These are phyloP conservation scores for Hypsizygus ulmarius DNA, from an alignment of 1,284 basidiomycete genomes.

Conservation along the genomic window DNA sequence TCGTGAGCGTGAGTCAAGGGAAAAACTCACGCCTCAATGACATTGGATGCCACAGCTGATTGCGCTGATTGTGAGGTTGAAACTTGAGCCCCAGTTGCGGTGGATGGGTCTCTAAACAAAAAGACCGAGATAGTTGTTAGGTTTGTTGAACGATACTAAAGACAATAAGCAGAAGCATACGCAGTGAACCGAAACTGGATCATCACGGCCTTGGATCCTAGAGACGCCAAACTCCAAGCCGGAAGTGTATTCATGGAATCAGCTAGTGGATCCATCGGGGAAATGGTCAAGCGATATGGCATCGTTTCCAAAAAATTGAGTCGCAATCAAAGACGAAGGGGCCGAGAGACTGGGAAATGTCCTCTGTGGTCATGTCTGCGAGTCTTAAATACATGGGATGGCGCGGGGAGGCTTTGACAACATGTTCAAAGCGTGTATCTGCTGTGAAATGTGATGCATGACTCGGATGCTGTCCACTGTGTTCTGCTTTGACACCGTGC, in stretches of 20 bases:
- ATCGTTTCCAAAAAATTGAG: no score
- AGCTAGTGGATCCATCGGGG: constrained; percentile 11
- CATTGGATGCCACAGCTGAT: no score
- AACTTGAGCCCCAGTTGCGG: no score
- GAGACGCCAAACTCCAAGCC: constrained; percentile 5
- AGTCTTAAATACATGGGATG: neutral
- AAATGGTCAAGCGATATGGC: constrained; percentile 11
- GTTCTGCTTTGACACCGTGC: no score
- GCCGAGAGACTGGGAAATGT: no score
- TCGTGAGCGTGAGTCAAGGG: no score
- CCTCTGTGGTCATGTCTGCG: no score
- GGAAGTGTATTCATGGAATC: constrained; percentile 5
- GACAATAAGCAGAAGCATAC: constrained; percentile 7
- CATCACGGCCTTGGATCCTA: constrained; percentile 12
- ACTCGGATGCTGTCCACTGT: no score
- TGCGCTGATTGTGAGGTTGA: no score
- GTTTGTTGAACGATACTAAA: neutral
- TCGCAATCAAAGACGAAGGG: no score
- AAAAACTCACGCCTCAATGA: no score
- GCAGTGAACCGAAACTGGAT: constrained; percentile 16
- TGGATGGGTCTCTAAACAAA: no score
- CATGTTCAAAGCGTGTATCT: neutral
- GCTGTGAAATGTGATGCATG: neutral
- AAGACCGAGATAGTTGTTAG: neutral
- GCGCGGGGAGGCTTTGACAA: neutral